These are phyloP conservation scores for Metschnikowia drakensbergensis DNA, from an alignment of 805 yeast species.

Conservation along the genomic window DNA sequence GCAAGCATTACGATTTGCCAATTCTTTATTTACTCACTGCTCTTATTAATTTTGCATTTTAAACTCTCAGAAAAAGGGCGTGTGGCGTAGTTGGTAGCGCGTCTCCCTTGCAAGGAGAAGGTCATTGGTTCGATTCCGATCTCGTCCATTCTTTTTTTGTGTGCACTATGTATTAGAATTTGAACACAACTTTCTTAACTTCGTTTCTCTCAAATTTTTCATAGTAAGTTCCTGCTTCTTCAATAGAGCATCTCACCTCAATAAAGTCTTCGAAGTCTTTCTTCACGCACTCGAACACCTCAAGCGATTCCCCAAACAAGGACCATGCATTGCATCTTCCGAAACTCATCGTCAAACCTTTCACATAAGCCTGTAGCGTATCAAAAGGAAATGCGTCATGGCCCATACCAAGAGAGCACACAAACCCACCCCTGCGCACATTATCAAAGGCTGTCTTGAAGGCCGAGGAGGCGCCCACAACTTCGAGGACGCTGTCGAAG, in stretches of 20 bases:
- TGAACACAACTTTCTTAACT: slow-evolving; percentile 54
- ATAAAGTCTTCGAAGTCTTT: slow-evolving; percentile 48
- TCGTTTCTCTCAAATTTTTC: slow-evolving; percentile 50
- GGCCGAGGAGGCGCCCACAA: slow-evolving; percentile 54
- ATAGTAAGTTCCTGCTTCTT: slow-evolving; percentile 45
- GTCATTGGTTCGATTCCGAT: slow-evolving; percentile 31
- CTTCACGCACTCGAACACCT: slow-evolving; percentile 42
- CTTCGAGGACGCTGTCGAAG: slow-evolving; percentile 59
- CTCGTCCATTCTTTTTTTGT: slow-evolving; percentile 10
- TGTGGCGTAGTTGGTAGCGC: slow-evolving; percentile 84
- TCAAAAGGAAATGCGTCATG: slow-evolving; percentile 54
- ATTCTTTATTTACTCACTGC: background rate
- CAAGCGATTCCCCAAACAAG: slow-evolving; percentile 49
- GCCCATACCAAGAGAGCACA: slow-evolving; percentile 58
- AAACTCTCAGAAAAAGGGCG: slow-evolving; percentile 42
- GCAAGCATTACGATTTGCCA: background rate
- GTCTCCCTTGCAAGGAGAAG: slow-evolving; percentile 74
- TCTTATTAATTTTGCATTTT: too few relatives aligned
- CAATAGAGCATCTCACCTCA: slow-evolving; percentile 44
- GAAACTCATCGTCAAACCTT: slow-evolving; percentile 54
- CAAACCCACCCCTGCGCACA: slow-evolving; percentile 56
- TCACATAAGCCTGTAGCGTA: slow-evolving; percentile 55
- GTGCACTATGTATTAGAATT: slow-evolving; percentile 9
- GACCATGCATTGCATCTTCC: slow-evolving; percentile 64
- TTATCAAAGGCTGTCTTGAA: slow-evolving; percentile 48